Evolutionary conservation across 139 green algal genomes (phyloP).

Genomic region (Haematococcus sp.): DNA sequence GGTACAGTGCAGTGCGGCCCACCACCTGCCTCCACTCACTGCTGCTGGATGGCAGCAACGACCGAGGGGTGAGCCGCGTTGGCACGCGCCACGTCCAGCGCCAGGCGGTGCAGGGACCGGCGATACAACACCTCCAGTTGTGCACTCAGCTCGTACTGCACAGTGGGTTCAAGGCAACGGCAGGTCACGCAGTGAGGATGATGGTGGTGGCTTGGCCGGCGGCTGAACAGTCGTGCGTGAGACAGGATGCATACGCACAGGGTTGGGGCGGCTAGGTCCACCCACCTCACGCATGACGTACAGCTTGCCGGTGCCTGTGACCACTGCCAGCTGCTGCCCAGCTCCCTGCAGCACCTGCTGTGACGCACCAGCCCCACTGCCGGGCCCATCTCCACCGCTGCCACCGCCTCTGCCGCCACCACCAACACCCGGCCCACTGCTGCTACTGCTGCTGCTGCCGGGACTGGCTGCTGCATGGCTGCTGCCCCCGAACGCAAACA

Average conservation of each 20-base stretch:
- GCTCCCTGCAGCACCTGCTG: no score
- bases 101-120: constrained; percentile 68
- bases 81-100: constrained; percentile 63
- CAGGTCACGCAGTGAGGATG: no score
- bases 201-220: no score
- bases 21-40: constrained; percentile 41
- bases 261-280: not conserved
- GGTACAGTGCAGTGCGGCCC: no score
- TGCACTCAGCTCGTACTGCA: constrained; percentile 23
- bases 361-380: no score
- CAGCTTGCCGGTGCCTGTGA: constrained; percentile 1
- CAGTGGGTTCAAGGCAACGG: no score
- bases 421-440: not conserved
- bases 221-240: not conserved
- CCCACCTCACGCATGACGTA: not conserved
- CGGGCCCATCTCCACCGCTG: not conserved
- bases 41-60: constrained; percentile 62
- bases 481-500: not conserved
- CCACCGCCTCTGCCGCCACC: not conserved
- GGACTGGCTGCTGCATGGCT: not conserved
- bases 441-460: not conserved
- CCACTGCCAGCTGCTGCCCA: constrained; percentile 2
- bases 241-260: not conserved
- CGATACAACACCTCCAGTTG: constrained; percentile 73
- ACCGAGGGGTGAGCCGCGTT: constrained; percentile 45